These are phyloP conservation scores for Microdochium trichocladiopsis DNA, from an alignment of 2,329 filamentous ascomycete genomes.

Conservation along the genomic window DNA sequence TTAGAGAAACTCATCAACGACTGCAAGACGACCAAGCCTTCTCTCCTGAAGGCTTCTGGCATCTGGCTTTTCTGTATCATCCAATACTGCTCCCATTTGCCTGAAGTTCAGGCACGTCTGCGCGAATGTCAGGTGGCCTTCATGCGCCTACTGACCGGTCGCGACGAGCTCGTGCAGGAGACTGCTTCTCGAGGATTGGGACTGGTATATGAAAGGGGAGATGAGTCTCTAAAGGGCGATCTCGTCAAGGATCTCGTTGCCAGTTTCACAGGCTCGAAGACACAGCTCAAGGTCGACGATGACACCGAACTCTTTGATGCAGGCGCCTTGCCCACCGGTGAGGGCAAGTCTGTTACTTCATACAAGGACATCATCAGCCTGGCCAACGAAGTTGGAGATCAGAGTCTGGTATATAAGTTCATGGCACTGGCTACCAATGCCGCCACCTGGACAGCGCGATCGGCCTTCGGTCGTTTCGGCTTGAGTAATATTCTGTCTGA, in stretches of 20 bases:
- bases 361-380: slow-evolving; percentile 97
- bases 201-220: slow-evolving; percentile 91
- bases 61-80: slow-evolving; percentile 93
- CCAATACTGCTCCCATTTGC: slow-evolving; percentile 79
- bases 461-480: slow-evolving; percentile 90
- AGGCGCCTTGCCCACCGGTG: slow-evolving; percentile 81
- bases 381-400: slow-evolving; percentile 94
- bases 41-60: slow-evolving; percentile 82
- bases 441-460: slow-evolving; percentile 94
- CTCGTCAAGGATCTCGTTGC: slow-evolving; percentile 83
- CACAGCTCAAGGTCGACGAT: slow-evolving; percentile 73
- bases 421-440: slow-evolving; percentile 97
- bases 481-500: slow-evolving; percentile 88
- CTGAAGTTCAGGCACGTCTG: slow-evolving; percentile 65
- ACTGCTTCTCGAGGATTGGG: slow-evolving; percentile 85
- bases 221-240: slow-evolving; percentile 70
- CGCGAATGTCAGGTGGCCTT: slow-evolving; percentile 81
- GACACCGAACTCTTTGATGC: slow-evolving; percentile 93
- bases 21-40: slow-evolving; percentile 80
- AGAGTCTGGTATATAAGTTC: slow-evolving; percentile 94
- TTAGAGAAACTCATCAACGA: slow-evolving; percentile 69
- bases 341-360: slow-evolving; percentile 83
- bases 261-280: slow-evolving; percentile 74
- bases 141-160: slow-evolving; percentile 76
- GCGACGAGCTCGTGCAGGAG: slow-evolving; percentile 93